Percentiles rank a stretch among this genome's conserved stretches.
phyloP scores from a whole-genome alignment of 2,329 filamentous ascomycete genomes.

The Verticillium tricorpus region DNA sequence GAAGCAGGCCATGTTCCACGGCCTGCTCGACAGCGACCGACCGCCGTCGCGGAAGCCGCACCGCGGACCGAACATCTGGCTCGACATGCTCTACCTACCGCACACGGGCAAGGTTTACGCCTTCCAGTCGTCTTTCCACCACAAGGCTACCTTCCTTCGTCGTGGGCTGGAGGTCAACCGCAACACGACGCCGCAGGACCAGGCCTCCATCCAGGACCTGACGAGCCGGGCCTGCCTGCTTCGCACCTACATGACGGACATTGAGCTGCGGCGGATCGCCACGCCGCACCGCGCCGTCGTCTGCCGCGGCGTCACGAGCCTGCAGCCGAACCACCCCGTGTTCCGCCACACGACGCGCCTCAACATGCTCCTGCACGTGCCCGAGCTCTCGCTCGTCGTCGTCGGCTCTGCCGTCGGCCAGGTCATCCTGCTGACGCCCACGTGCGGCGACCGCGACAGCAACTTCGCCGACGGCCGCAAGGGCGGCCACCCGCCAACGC shows the following conservation, averaged over 20 bases:
- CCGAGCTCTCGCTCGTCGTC: conserved; percentile 65
- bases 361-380: conserved; percentile 60
- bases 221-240: conserved; percentile 31
- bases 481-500: conserved; percentile 5
- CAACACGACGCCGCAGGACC: conserved; percentile 6
- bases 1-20: background rate
- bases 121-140: conserved; percentile 1
- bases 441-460: conserved; percentile 19
- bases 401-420: conserved; percentile 63
- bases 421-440: conserved; percentile 59
- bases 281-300: conserved; percentile 17
- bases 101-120: conserved; percentile 20
- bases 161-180: conserved; percentile 2
- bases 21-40: background rate
- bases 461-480: background rate
- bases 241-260: conserved; percentile 42
- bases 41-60: background rate
- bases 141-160: conserved; percentile 6
- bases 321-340: conserved; percentile 12
- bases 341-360: conserved; percentile 28
- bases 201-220: conserved; percentile 4
- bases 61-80: conserved; percentile 1
- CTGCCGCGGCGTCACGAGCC: conserved; percentile 25
- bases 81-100: conserved; percentile 31
- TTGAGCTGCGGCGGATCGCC: conserved; percentile 36